phyloP scores from a whole-genome alignment of 805 yeast species.

The Cephaloascus fragrans region DNA sequence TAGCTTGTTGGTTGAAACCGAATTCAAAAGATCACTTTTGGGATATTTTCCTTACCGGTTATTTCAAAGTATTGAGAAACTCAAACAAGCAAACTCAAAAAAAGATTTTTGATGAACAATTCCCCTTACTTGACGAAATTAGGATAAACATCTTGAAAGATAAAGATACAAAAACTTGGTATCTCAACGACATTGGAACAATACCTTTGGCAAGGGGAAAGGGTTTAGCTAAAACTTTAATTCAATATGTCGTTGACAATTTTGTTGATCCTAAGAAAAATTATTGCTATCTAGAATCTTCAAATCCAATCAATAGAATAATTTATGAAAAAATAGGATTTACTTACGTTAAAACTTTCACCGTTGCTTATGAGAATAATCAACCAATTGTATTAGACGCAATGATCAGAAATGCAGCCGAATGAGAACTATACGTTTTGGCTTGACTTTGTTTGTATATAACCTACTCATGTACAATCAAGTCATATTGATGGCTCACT shows the following conservation, averaged over 20 bases:
- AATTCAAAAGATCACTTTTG: slow-evolving; percentile 16
- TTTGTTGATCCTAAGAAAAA: slow-evolving; percentile 20
- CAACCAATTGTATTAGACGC: neutral
- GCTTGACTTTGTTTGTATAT: too few species aligned
- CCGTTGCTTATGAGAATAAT: slow-evolving; percentile 11
- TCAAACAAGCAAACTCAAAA: slow-evolving; percentile 34
- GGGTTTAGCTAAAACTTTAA: slow-evolving; percentile 43
- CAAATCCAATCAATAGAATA: slow-evolving; percentile 41
- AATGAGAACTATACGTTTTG: too few species aligned
- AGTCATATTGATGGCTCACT: too few species aligned
- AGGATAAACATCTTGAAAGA: slow-evolving; percentile 33
- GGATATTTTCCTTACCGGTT: slow-evolving; percentile 11
- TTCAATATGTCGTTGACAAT: slow-evolving; percentile 39
- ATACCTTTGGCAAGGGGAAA: slow-evolving; percentile 49
- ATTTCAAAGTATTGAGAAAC: slow-evolving; percentile 20
- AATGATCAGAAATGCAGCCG: neutral
- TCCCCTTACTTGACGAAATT: slow-evolving; percentile 32
- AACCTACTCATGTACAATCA: too few species aligned
- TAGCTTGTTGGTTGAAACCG: slow-evolving; percentile 34
- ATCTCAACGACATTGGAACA: slow-evolving; percentile 49
- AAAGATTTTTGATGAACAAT: slow-evolving; percentile 40
- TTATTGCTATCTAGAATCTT: slow-evolving; percentile 43
- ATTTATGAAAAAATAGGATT: slow-evolving; percentile 50
- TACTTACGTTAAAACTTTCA: slow-evolving; percentile 19
- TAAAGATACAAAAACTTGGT: slow-evolving; percentile 36